Evolutionary conservation across 2,329 filamentous ascomycete species (phyloP).

Genomic region (Cytospora paraplurivora): DNA sequence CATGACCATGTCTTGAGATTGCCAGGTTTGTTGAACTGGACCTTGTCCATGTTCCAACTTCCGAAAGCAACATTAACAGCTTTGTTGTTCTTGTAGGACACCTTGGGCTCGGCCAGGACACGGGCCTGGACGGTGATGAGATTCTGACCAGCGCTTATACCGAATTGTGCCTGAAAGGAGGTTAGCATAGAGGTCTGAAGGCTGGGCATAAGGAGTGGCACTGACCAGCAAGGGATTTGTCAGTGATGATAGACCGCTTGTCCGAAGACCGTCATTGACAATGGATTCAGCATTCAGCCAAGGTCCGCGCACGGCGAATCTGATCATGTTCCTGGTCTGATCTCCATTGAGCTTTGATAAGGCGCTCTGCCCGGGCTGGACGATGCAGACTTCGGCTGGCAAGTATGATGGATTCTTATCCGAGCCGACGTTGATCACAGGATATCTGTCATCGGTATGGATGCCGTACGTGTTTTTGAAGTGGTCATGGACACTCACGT

Average conservation of each 20-base stretch:
- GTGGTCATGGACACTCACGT: slow-evolving; percentile 55
- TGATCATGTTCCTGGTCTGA: slow-evolving; percentile 62
- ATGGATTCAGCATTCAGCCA: slow-evolving; percentile 59
- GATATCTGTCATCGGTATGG: slow-evolving; percentile 39
- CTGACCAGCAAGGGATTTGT: slow-evolving; percentile 44
- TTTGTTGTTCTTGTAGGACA: slow-evolving; percentile 51
- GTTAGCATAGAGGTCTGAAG: slow-evolving; percentile 41
- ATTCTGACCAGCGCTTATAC: slow-evolving; percentile 49
- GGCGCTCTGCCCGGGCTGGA: slow-evolving; percentile 59
- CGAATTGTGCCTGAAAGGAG: slow-evolving; percentile 35
- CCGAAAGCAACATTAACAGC: slow-evolving; percentile 39
- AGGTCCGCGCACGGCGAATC: slow-evolving; percentile 60
- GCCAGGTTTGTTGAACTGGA: slow-evolving; percentile 50
- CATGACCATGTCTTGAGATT: slow-evolving; percentile 46
- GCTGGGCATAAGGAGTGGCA: slow-evolving; percentile 26
- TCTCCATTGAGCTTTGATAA: slow-evolving; percentile 46
- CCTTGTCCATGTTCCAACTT: slow-evolving; percentile 60
- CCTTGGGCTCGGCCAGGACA: slow-evolving; percentile 54
- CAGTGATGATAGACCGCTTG: slow-evolving; percentile 48
- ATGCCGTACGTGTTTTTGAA: slow-evolving; percentile 45
- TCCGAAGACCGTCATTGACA: slow-evolving; percentile 47
- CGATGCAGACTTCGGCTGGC: slow-evolving; percentile 58
- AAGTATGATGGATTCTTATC: slow-evolving; percentile 56
- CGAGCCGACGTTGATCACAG: slow-evolving; percentile 64
- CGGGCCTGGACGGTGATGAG: slow-evolving; percentile 67